These are phyloP conservation scores for Otatea glauca DNA, from an alignment of 176 grass and related monocot species.

Conservation along the genomic window DNA sequence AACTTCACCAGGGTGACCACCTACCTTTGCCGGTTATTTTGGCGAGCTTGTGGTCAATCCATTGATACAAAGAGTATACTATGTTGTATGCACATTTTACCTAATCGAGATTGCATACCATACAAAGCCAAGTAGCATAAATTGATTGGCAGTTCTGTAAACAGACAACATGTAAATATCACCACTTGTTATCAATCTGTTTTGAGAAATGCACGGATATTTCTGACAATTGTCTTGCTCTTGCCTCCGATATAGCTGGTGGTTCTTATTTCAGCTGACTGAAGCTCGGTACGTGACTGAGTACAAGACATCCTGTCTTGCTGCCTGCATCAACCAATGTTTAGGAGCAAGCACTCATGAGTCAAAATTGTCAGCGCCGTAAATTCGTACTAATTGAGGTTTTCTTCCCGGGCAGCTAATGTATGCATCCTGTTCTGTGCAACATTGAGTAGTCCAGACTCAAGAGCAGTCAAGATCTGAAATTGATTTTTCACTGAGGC, in stretches of 20 bases:
- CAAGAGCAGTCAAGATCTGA: conserved; percentile 43
- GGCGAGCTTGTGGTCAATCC: conserved; percentile 45
- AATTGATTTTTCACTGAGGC: conserved; percentile 37
- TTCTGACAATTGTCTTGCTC: conserved; percentile 1
- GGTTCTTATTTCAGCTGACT: conserved; percentile 29
- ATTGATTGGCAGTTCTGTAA: conserved; percentile 42
- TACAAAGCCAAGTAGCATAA: conserved; percentile 29
- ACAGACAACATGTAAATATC: conserved; percentile 55
- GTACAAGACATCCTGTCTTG: conserved; percentile 13
- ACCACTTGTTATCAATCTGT: conserved; percentile 28
- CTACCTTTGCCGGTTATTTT: conserved; percentile 50
- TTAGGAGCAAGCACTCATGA: conserved; percentile 13
- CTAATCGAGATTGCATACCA: conserved; percentile 13
- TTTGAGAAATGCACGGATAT: conserved; percentile 12
- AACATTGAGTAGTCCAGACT: conserved; percentile 30
- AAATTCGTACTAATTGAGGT: conserved; percentile 13
- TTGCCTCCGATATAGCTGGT: not conserved
- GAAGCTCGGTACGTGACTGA: not conserved
- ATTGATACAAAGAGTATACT: conserved; percentile 41
- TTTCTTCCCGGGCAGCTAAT: conserved; percentile 26
- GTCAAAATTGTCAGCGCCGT: conserved; percentile 20
- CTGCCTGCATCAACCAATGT: conserved; percentile 29
- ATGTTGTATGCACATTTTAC: conserved; percentile 41
- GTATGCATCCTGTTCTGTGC: conserved; percentile 32
- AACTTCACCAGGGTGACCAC: conserved; percentile 24